Base-by-base conservation (phyloP, 805 yeast species). In the Hermanozyma aechmeae region DNA sequence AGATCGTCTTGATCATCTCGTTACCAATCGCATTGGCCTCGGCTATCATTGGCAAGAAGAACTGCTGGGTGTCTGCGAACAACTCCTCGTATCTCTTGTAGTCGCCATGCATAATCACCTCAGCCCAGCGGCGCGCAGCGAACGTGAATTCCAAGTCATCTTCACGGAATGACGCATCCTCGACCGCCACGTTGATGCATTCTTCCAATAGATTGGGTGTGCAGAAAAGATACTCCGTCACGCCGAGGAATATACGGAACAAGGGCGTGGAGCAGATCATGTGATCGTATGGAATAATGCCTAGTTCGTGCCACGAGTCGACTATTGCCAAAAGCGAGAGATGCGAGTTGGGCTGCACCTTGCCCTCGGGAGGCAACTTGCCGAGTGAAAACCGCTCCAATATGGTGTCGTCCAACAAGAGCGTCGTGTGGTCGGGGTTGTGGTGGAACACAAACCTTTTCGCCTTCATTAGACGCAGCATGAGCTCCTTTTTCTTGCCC, bases 181-280 rank as follows among this genome's bases (percentile, higher is more conserved):
- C 46, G 9, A 81, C 58, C 0, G 95, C 80, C 35, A 80, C 89
- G 11, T 70, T 70, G 8, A 89, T 67, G 33, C 92, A 79, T 34
- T 75, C 76, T 25, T 86, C 95, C n/a, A 92, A 57, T 21, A 89
- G 54, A 1, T 79, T 81, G 0, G 92, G 89, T 0, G 86, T 73
- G 46, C 94, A 76, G 51, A 89, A 92, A 18, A 92, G 58, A 51
- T 85, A 89, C 50, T 92, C 96, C 0, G 95, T 74, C 15, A 92
- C 96, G 25, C 97, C 97, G 23, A 92, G 65, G 56, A 92, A 85
- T 23, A 92, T 85, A 50, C 97, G 70, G 50, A 89, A 92, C 17
- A 65, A 50, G 9, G 98, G 98, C 0, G 98, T 92, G 1, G 96
- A 83, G 50, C 97, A 89, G 34, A 89, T 87, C 58, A 89, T 87